A percentile compares a stretch with the other conserved stretches of the same genome.
Conservation (phyloP, 805 yeast genomes). For the Suhomyces xylopsoci region DNA sequence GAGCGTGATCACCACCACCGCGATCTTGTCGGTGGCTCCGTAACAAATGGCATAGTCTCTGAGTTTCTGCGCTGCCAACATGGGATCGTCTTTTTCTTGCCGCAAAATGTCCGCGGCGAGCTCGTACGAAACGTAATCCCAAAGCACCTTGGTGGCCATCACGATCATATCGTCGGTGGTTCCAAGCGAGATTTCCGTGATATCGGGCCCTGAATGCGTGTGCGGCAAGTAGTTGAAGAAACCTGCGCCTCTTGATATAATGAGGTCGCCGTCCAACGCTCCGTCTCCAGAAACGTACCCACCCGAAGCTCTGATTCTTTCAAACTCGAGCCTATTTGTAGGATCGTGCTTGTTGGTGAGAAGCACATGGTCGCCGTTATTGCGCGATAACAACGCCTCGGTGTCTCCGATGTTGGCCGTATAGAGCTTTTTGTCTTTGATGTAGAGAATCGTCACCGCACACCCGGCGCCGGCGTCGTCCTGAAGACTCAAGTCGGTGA, state of each 20-base stretch:
- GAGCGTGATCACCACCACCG: slow-evolving; percentile 75
- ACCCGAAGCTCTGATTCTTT: slow-evolving; percentile 85
- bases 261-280: slow-evolving; percentile 75
- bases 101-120: slow-evolving; percentile 89
- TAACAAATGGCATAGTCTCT: slow-evolving; percentile 93
- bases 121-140: slow-evolving; percentile 82
- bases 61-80: slow-evolving; percentile 87
- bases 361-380: slow-evolving; percentile 75
- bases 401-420: slow-evolving; percentile 92
- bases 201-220: slow-evolving; percentile 83
- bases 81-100: slow-evolving; percentile 76
- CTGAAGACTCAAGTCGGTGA: slow-evolving; percentile 51
- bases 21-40: slow-evolving; percentile 76
- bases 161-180: slow-evolving; percentile 80
- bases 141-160: slow-evolving; percentile 76
- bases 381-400: slow-evolving; percentile 72
- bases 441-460: slow-evolving; percentile 76
- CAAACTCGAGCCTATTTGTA: slow-evolving; percentile 70
- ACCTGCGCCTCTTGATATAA: slow-evolving; percentile 89
- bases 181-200: slow-evolving; percentile 56
- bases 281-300: slow-evolving; percentile 87
- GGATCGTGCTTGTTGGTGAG: slow-evolving; percentile 84
- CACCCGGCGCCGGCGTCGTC: slow-evolving; percentile 80
- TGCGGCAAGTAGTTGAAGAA: slow-evolving; percentile 83
- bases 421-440: slow-evolving; percentile 66